A percentile compares a stretch with the other conserved stretches of the same genome.
These are phyloP conservation scores for Trichoderma cornu-damae DNA, from an alignment of 2,329 filamentous ascomycete species.

Conservation along the genomic window DNA sequence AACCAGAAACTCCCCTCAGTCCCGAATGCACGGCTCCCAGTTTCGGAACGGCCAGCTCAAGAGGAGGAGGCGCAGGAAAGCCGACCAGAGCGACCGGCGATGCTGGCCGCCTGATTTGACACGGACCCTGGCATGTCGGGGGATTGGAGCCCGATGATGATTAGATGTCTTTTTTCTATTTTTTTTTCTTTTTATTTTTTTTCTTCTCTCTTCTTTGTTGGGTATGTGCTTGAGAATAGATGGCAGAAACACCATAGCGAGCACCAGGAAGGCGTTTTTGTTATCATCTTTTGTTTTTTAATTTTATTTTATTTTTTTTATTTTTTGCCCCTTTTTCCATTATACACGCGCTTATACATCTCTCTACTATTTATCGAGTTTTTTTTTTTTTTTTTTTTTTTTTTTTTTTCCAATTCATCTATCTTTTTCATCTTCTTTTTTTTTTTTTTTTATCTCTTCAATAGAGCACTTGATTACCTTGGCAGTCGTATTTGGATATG, in stretches of 20 bases:
- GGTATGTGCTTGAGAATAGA: constrained; percentile 15
- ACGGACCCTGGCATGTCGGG: background rate
- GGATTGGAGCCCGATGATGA: background rate
- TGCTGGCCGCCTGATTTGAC: constrained; percentile 35
- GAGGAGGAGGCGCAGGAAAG: constrained; percentile 22
- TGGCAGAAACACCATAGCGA: constrained; percentile 17
- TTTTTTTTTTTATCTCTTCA: background rate
- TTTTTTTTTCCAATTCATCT: background rate
- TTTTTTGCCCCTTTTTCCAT: background rate
- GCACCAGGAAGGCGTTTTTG: constrained; percentile 17
- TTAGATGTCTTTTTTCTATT: constrained; percentile 1
- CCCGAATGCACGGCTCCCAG: constrained; percentile 33
- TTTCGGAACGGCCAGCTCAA: constrained; percentile 22
- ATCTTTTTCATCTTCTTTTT: constrained; percentile 11
- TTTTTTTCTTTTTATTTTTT: no score
- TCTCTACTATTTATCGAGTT: no score
- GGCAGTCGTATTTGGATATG: constrained; percentile 62
- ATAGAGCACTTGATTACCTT: background rate
- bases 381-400: constrained; percentile 13
- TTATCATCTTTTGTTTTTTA: background rate
- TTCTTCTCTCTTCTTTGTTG: background rate
- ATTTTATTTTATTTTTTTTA: background rate
- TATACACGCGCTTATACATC: background rate
- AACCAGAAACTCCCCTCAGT: constrained; percentile 29
- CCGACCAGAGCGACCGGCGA: constrained; percentile 35